phyloP scores from a whole-genome alignment of 192 early-diverging fungal genomes.

The Rhizophlyctis rosea region DNA sequence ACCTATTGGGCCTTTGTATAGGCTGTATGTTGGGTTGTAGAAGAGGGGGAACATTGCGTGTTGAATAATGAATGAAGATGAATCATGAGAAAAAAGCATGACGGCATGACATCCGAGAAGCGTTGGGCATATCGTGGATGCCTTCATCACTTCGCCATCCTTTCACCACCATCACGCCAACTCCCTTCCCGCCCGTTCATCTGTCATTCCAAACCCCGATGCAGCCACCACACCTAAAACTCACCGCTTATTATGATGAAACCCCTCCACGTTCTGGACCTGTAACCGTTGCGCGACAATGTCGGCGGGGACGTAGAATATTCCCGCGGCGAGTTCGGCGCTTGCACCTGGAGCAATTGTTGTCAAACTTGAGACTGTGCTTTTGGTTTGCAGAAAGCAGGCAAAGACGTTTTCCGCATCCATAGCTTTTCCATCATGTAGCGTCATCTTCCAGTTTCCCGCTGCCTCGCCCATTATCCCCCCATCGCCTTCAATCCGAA shows the following conservation, averaged over 20 bases:
- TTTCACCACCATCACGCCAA: conserved; percentile 9
- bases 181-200: neutral
- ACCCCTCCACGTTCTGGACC: conserved; percentile 38
- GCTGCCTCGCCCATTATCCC: no score
- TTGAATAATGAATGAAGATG: neutral
- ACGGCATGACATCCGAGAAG: no score
- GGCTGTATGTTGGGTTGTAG: conserved; percentile 5
- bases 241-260: conserved; percentile 41
- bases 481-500: no score
- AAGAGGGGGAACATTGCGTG: neutral
- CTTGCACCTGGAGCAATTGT: conserved; percentile 22
- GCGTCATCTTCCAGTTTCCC: no score
- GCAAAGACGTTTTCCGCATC: no score
- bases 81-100: no score
- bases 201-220: neutral
- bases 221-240: neutral
- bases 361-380: neutral
- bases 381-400: neutral
- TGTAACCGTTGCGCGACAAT: conserved; percentile 51
- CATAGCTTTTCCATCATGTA: no score
- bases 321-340: conserved; percentile 27
- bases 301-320: conserved; percentile 45
- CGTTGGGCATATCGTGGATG: no score
- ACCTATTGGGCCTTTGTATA: conserved; percentile 23
- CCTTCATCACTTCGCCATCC: neutral